phyloP scores from a whole-genome alignment of 371 early-diverging fungal species.

The Mortierella polycephala region DNA sequence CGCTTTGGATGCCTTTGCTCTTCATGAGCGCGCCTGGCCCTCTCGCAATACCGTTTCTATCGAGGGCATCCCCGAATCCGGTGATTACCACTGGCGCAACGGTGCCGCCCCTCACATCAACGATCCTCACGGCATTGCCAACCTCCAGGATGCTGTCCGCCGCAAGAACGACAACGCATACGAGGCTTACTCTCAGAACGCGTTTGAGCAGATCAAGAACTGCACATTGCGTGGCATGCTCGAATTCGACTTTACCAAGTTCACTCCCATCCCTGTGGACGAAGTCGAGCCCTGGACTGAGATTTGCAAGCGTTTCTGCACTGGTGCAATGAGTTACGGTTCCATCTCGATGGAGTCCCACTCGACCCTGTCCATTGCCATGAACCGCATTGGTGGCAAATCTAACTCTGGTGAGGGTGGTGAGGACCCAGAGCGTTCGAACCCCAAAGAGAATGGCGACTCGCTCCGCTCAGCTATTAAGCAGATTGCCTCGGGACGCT shows the following conservation, averaged over 20 bases:
- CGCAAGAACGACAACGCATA: constrained; percentile 88
- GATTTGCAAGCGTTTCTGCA: constrained; percentile 96
- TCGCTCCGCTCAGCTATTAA: constrained; percentile 94
- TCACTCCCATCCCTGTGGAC: constrained; percentile 85
- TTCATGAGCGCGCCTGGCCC: constrained; percentile 92
- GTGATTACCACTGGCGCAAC: constrained; percentile 96
- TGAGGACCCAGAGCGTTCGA: constrained; percentile 90
- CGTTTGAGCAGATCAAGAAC: constrained; percentile 85
- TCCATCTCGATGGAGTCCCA: constrained; percentile 96
- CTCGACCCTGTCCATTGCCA: constrained; percentile 90
- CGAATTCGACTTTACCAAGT: constrained; percentile 83
- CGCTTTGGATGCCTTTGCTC: constrained; percentile 87
- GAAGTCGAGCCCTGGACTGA: constrained; percentile 97
- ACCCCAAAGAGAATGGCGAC: constrained; percentile 72
- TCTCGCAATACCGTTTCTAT: constrained; percentile 70
- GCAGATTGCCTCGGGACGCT: constrained; percentile 97
- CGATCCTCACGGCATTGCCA: constrained; percentile 88
- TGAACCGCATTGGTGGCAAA: constrained; percentile 96
- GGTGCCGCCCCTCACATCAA: constrained; percentile 94
- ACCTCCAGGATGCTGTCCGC: constrained; percentile 96
- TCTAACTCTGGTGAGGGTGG: constrained; percentile 99
- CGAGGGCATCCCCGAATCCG: constrained; percentile 85
- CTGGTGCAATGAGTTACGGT: constrained; percentile 99
- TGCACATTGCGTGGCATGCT: constrained; percentile 96
- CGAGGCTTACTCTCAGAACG: constrained; percentile 81